Conservation (phyloP, 306 rosid genomes). For the Mimosa pudica region DNA sequence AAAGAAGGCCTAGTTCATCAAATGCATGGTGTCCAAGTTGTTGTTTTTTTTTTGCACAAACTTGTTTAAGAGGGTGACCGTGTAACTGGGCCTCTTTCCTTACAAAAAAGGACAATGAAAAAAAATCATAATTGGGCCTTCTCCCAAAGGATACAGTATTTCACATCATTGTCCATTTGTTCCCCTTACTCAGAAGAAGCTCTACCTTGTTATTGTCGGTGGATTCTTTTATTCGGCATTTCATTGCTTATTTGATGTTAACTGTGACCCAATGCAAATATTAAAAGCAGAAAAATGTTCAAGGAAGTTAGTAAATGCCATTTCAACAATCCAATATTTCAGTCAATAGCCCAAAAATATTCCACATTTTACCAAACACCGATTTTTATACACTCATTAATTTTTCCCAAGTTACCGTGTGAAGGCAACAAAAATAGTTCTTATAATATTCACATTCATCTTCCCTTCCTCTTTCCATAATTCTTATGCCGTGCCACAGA, state of each 20-base stretch:
- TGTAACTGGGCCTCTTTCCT: too few relatives aligned
- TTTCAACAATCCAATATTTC: not conserved
- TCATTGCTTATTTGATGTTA: not conserved
- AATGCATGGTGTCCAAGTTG: too few relatives aligned
- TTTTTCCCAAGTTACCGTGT: not conserved
- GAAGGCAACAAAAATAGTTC: not conserved
- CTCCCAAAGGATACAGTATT: not conserved
- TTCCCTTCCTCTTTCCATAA: not conserved
- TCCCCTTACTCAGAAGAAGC: too few relatives aligned
- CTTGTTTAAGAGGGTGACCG: too few relatives aligned
- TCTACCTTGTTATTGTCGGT: not conserved
- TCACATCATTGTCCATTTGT: too few relatives aligned
- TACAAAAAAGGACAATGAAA: not conserved
- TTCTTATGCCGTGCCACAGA: not conserved
- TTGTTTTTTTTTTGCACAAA: too few relatives aligned
- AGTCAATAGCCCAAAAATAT: not conserved
- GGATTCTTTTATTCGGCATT: not conserved
- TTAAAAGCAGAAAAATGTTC: not conserved
- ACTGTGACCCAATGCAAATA: not conserved
- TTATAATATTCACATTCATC: not conserved
- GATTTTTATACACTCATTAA: not conserved
- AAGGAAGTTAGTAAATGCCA: not conserved
- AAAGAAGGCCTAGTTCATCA: too few relatives aligned
- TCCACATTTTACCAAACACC: not conserved
- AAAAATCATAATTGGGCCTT: not conserved